Base-by-base conservation (phyloP, 2,329 filamentous ascomycete genomes). In the Paecilomyces sp. region DNA sequence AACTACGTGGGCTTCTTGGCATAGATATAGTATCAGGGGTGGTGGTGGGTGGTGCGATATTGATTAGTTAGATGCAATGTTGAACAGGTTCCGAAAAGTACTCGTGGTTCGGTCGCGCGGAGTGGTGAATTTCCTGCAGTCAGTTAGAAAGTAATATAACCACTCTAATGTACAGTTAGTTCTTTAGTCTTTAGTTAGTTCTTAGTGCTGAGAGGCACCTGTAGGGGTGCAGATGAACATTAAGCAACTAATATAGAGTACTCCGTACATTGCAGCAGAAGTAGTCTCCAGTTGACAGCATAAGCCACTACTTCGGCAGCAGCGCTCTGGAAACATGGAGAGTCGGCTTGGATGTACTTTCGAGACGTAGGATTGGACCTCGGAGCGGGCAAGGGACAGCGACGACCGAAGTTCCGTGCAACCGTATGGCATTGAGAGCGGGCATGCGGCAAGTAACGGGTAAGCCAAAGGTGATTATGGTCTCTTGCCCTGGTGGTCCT, bases 401-500 rank as follows among this genome's bases (percentile, higher is more conserved):
- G 18, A 57, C 8, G 59, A 41, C 61, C 61, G 58, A 59, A 56
- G 31, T 60, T 63, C 61, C 61, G 60, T 61, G 58, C 50, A 57
- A 58, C 61, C 61, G 31, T 33, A 33, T 33, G 5, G 61, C 58
- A 30, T 58, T 11, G 22, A 9, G 22, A 28, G 22, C 51, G 24
- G 51, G 51, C 51, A 53, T 53, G 51, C 22, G 51, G 51, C 51
- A 25, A 12, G 13, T 51, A 24, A 30, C 51, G n/a, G 25, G 25
- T 25, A 30, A n/a, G 3, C 3, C 31, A 55, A 28, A 28, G 31
- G 8, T 33, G 31, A 33, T 33, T 11, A 33, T 33, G 25, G 3
- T 28, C 3, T 28, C 36, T 47, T 18, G 18, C 18, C 41, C 8
- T 8, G 15, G 25, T 28, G 25, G 25, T 28, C 25, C 25, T 28